phyloP scores from a whole-genome alignment of 805 yeast species.

The Yarrowia sp. region DNA sequence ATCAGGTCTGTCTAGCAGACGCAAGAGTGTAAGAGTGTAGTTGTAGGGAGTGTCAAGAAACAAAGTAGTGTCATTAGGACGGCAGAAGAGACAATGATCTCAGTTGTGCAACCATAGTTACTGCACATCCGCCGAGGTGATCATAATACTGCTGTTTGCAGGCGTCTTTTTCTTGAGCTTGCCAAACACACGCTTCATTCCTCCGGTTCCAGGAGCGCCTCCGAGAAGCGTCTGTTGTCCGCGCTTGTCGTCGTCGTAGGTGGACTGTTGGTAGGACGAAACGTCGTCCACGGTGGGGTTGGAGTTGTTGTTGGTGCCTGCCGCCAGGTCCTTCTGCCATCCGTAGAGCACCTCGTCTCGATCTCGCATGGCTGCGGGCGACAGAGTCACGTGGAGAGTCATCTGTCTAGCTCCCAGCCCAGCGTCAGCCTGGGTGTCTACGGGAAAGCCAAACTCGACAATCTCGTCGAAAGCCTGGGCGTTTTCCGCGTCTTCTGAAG shows the following conservation, averaged over 20 bases:
- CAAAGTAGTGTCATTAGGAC: conserved; percentile 6
- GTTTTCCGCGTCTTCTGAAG: conserved; percentile 12
- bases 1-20: conserved; percentile 18
- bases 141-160: conserved; percentile 34
- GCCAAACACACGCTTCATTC: conserved; percentile 36
- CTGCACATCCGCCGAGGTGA: conserved; percentile 35
- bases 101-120: not conserved
- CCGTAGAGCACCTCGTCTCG: conserved; percentile 46
- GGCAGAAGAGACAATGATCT: not conserved
- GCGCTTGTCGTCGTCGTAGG: conserved; percentile 15
- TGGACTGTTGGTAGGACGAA: conserved; percentile 3
- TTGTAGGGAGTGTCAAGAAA: conserved; percentile 31
- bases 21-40: not conserved
- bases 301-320: conserved; percentile 13
- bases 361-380: conserved; percentile 46
- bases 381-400: conserved; percentile 46
- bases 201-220: conserved; percentile 5
- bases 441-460: conserved; percentile 46
- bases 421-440: conserved; percentile 18
- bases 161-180: conserved; percentile 36
- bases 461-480: conserved; percentile 43
- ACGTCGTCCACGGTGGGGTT: conserved; percentile 36
- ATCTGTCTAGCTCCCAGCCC: conserved; percentile 43
- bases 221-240: conserved; percentile 17
- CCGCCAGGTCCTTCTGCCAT: conserved; percentile 44